Base-by-base conservation (phyloP, 2,329 filamentous ascomycete genomes). In the Aspergillus pseudoviridinutans region DNA sequence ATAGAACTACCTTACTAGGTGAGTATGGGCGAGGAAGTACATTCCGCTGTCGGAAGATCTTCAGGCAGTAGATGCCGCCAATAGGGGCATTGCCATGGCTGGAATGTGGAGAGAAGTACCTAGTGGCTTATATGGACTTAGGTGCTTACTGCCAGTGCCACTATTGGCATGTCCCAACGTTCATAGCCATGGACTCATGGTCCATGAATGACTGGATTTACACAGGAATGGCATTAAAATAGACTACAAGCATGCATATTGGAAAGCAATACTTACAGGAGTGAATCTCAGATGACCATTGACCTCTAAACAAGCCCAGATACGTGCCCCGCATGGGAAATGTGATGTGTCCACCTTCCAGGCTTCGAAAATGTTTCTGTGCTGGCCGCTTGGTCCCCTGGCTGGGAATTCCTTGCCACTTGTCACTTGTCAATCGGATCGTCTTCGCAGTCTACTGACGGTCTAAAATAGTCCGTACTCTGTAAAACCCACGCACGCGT, bases 31-130 rank as follows among this genome's bases (percentile, higher is more conserved):
- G 46, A 25, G 25, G 32, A 32, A 28, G 12, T 20, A n/a, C 41
- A 27, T 35, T 29, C 28, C 28, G 28, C 28, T 52, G 49, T 29
- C 49, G 20, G 51, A 49, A 49, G 47, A 53, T 51, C 51, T 24
- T 41, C 9, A 17, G 28, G 24, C 54, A 46, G 49, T 28, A 41
- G 5, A 17, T 25, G 24, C 58, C 53, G 42, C 59, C 61, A 62
- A 61, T 62, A 56, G 61, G 61, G 49, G 54, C 49, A 51, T 44
- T 58, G 59, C 61, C 61, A 52, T 49, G 24, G 49, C 14, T 47
- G 59, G 58, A 62, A 62, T 59, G 56, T 53, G 53, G 56, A 32
- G 22, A 50, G 49, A 56, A 29, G 27, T 28, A 25, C 7, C 27
- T 50, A 49, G 46, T 55, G 49, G 32, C 32, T 38, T 38, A 38